These are phyloP conservation scores for Colletotrichum karsti DNA, from an alignment of 2,329 filamentous ascomycete genomes.

Conservation along the genomic window DNA sequence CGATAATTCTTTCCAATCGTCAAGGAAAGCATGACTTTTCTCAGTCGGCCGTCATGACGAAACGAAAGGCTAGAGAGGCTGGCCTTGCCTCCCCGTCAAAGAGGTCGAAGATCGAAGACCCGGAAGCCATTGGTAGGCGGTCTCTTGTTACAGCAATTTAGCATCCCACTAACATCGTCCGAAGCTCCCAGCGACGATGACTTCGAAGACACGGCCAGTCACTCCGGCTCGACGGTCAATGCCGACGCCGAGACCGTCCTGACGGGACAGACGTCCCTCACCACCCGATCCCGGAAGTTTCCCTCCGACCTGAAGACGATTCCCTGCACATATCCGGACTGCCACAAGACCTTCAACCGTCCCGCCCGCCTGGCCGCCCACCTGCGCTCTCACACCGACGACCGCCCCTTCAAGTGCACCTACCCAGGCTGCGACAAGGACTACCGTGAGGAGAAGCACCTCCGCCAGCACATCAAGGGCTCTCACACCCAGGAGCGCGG, in stretches of 20 bases:
- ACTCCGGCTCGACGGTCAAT: conserved; percentile 23
- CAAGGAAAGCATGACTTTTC: conserved; percentile 13
- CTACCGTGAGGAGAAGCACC: conserved; percentile 86
- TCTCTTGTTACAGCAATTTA: background rate
- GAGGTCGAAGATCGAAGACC: conserved; percentile 2
- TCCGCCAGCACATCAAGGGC: conserved; percentile 85
- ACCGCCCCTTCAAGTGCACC: conserved; percentile 80
- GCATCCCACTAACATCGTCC: background rate
- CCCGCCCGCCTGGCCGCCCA: conserved; percentile 84
- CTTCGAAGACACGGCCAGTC: conserved; percentile 28
- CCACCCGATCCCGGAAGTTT: conserved; percentile 52
- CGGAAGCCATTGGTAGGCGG: conserved; percentile 12
- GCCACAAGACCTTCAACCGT: conserved; percentile 86
- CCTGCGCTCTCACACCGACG: conserved; percentile 84
- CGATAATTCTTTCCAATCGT: background rate
- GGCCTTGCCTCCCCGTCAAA: background rate
- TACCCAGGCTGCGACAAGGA: conserved; percentile 79
- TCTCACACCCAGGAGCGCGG: conserved; percentile 77
- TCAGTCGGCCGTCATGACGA: conserved; percentile 22
- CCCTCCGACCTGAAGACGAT: conserved; percentile 82
- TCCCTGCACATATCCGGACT: conserved; percentile 77
- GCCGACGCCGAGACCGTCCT: conserved; percentile 27
- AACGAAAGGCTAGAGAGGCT: conserved; percentile 24
- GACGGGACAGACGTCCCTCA: conserved; percentile 27
- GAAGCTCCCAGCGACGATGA: conserved; percentile 28